Conservation (phyloP, 441 rosid species). For the Euphorbia schlechtendalii region DNA sequence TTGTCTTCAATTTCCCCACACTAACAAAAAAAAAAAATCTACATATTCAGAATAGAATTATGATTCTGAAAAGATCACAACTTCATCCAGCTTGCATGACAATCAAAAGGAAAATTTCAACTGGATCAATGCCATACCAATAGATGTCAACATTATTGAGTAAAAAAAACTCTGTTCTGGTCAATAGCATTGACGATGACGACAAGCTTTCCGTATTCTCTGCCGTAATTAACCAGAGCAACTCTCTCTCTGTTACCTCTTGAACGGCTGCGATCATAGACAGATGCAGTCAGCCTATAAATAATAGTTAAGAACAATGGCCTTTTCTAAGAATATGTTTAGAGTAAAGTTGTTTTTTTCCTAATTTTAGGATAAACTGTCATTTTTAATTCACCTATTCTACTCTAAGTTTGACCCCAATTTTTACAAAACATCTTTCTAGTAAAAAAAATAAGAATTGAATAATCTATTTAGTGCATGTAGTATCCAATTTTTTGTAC, state of each 20-base stretch:
- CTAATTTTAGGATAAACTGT: no score
- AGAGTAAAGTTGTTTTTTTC: no score
- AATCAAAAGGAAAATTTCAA: background rate
- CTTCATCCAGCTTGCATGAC: background rate
- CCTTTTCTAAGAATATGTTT: no score
- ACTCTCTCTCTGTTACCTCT: constrained; percentile 94
- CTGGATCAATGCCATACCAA: no score
- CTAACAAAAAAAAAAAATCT: background rate
- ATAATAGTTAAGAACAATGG: background rate
- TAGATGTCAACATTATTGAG: no score
- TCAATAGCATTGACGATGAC: constrained; percentile 91
- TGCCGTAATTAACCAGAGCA: constrained; percentile 82
- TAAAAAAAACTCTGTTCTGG: constrained; percentile 61
- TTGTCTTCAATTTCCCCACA: background rate
- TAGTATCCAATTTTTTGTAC: no score
- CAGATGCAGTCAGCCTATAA: no score
- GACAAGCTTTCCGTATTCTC: constrained; percentile 83
- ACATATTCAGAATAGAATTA: background rate
- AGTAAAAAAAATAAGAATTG: no score
- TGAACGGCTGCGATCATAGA: constrained; percentile 49
- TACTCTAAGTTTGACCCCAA: no score
- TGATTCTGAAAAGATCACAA: background rate
- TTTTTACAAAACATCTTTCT: no score
- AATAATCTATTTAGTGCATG: no score
- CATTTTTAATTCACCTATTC: no score